Evolutionary conservation across 257 asterid genomes (phyloP), one percentile per base, ranked within the genome.

Genomic region (Marsdenia floribunda): DNA sequence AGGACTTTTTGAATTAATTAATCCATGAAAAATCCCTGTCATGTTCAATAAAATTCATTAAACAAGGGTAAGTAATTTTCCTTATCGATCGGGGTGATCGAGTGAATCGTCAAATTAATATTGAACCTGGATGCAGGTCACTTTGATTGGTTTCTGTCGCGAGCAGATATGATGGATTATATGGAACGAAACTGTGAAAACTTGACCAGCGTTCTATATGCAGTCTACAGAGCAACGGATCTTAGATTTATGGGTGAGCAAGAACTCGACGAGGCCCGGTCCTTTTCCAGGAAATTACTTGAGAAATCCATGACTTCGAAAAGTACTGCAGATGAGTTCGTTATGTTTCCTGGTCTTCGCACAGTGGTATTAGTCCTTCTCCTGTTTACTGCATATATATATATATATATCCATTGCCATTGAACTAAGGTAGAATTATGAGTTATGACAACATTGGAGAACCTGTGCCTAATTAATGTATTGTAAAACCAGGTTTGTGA

Each of bases 61-160:
- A 29, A 40, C 5, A 40, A 40, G 46, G 46, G 46, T 40, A 4
- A 50, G 5, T 50, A 50, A 50, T 50, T 50, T 40, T 8, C 46
- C 52, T 50, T 29, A 29, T 29, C 33, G 33, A 29, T 29, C 33
- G 33, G 33, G 33, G 33, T 29, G 33, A 29, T 29, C 33, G 33
- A 29, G 33, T 1, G 33, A 29, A 0, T 1, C 33, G 26, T 37
- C 55, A 50, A 50, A 50, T 12, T 50, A 46, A 1, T 1, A 46
- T 46, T 3, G 33, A 46, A 46, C 12, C 14, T 49, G 53, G 16
- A 1, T 16, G 75, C 73, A 89, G 96, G 84, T 57, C 75, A 68
- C 68, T 82, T 89, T 50, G 86, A 90, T 55, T 89, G 92, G 96
- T 89, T 89, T 75, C 71, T 89, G 55, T 70, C 78, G 21, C 72